Base-by-base conservation (phyloP, 148 eudicot genomes). In the Nepenthes gracilis region DNA sequence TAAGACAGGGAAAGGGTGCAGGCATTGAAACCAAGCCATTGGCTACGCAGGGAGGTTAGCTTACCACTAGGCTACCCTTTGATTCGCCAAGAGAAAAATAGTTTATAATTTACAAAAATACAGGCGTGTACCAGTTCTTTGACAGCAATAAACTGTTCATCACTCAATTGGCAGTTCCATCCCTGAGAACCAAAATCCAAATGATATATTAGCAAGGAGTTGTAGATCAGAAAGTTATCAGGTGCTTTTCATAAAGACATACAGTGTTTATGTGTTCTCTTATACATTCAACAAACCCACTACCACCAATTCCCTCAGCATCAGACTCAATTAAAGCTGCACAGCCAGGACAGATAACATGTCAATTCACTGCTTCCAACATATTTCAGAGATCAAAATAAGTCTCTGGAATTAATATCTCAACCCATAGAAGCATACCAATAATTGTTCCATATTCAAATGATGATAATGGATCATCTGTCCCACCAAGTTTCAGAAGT, bases 221-320 rank as follows among this genome's bases (percentile, higher is more conserved):
- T 33, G 36, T 37, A 55, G 43, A 69, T 35, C 66, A 51, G 35
- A 50, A 5, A 43, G 54, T 49, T 35, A 62, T 14, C 36, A 51
- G 64, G 55, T 54, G 34, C 34, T 59, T 35, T 63, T 54, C 33
- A 35, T 35, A 55, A 60, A 35, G 62, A 73, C 94, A 72, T 73
- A 92, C 98, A 64, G 95, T 83, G 71, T 86, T 85, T 82, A 93
- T 93, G 70, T 93, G 99, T 75, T 93, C 99, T 70, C 95, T 81
- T 74, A 93, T 93, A 71, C 99, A 93, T 75, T 93, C 99, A 66
- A 93, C 92, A 78, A 93, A 93, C 35, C 99, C 99, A 76, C 99
- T 93, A 14, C 99, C 99, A 48, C 99, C 99, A 68, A 93, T 89
- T 60, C 99, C 99, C 75, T 93, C 99, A 57, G 99, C 96, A 78